Evolutionary conservation across 495 filamentous ascomycete species (phyloP), one percentile per base, ranked within the genome.

Genomic region (Daldinia decipiens): DNA sequence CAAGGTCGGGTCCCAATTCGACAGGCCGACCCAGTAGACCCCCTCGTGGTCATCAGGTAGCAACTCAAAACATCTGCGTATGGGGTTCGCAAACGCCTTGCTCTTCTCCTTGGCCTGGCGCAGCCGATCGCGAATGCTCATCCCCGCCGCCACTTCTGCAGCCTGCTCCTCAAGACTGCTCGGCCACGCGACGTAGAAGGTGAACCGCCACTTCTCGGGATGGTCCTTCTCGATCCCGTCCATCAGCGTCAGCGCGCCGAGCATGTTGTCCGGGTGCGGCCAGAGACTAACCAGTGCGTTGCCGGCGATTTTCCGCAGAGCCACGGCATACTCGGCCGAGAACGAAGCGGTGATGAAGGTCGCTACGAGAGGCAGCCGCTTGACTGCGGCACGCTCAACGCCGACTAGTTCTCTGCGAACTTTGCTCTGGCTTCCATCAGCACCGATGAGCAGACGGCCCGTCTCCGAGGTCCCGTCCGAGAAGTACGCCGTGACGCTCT

Each of bases 401-500:
- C 83, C 83, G 12, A 87, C 73, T 0, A 87, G 67, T 7, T 79
- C 50, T 36, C 75, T 67, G 4, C 85, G 77, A 0, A 82, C 76
- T 21, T 63, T 73, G 19, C 82, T 83, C 11, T 78, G 76, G 13
- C 84, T 77, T 17, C 84, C 84, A 62, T 87, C 86, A 0, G 84
- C 78, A 0, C 84, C 85, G 19, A 87, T 60, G 1, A 86, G 65
- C 0, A 80, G 73, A 32, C 79, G 64, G 1, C 74, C 80, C 29
- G 56, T 86, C 7, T 83, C 77, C 8, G 87, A 86, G 26, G 84
- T 84, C 56, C 88, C 87, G 76, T 92, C 92, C 43, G 88, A 89
- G 84, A 93, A 94, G 75, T 87, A 85, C 45, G 85, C 87, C 38
- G 84, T 87, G 36, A 92, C 81, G 71, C 88, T 85, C 62, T 75